Conservation (phyloP, 495 filamentous ascomycete genomes). For the Hypoxylon cercidicola region DNA sequence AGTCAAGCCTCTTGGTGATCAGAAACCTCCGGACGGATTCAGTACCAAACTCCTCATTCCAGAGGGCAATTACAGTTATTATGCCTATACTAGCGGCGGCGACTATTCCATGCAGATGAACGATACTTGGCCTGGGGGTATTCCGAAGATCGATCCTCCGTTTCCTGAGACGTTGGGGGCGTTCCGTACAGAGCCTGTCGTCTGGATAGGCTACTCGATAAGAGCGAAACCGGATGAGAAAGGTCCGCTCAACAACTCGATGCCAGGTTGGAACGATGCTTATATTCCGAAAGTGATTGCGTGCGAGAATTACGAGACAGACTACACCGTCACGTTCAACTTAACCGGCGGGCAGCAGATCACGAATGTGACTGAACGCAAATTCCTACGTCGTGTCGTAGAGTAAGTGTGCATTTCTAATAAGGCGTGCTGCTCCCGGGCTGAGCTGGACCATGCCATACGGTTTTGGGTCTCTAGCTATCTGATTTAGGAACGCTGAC, state of each 20-base stretch:
- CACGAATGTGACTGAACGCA: conserved; percentile 42
- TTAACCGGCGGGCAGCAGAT: conserved; percentile 43
- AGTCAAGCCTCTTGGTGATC: conserved; percentile 41
- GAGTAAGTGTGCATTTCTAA: conserved; percentile 30
- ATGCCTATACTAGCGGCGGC: conserved; percentile 48
- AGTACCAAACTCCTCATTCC: conserved; percentile 47
- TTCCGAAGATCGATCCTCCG: conserved; percentile 43
- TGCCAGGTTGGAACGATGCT: conserved; percentile 40
- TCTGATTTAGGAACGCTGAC: conserved; percentile 12
- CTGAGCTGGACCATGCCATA: not conserved
- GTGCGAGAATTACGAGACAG: conserved; percentile 53
- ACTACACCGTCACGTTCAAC: conserved; percentile 49
- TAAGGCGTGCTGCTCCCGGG: too few species aligned
- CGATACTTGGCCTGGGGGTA: conserved; percentile 42
- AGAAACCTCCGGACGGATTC: conserved; percentile 36
- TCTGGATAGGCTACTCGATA: conserved; percentile 50
- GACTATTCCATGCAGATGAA: conserved; percentile 51
- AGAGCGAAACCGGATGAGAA: conserved; percentile 36
- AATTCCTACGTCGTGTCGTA: conserved; percentile 45
- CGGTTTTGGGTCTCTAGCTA: not conserved
- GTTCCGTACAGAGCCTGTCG: conserved; percentile 51
- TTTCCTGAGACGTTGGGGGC: conserved; percentile 49
- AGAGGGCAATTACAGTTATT: conserved; percentile 48
- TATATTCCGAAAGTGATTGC: conserved; percentile 52
- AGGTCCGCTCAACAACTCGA: conserved; percentile 32